Evolutionary conservation across 192 early-diverging fungal species (phyloP), one percentile per base, ranked within the genome.

Genomic region (Backusella tuberculispora): DNA sequence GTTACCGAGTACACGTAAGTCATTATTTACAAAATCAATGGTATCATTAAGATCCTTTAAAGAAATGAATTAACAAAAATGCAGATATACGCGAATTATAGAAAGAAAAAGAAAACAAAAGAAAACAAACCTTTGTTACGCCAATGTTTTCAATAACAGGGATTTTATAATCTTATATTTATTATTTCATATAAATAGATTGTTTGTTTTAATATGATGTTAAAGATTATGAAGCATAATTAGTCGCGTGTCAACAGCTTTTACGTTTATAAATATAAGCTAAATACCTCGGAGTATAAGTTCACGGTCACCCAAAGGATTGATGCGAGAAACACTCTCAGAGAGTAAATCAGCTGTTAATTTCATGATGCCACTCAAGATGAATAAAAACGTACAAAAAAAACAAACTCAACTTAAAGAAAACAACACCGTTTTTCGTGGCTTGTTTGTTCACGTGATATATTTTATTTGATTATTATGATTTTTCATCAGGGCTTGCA

Each of bases 71-170:
- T n/a, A 65, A 21, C n/a, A 50, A 6, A 5, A 13, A 17, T 26
- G 8, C 8, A 71, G 15, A 70, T 14, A 45, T 38, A 77, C 56
- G 26, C 26, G 45, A 71, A 14, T 10, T 24, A 60, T 4, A 56
- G 6, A 8, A 53, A 26, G 7, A 24, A 67, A n/a, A n/a, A n/a
- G n/a, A n/a, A n/a, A n/a, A n/a, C n/a, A n/a, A n/a, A 40, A 34
- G 29, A 21, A 24, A 72, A 66, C 46, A 43, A 81, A 94, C 94
- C 88, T 95, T 97, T 29, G 97, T 95, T 17, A 93, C 92, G 42
- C 95, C 93, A 15, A 99, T 85, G 83, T 99, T 99, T 83, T 99
- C 98, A 73, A 99, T 95, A 72, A 87, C 80, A 50, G 93, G 87
- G 29, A 99, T 96, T 76, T 95, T 94, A 71, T 92, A 88, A 66